Conservation (phyloP, 495 filamentous ascomycete genomes). For the Viridothelium virens region DNA sequence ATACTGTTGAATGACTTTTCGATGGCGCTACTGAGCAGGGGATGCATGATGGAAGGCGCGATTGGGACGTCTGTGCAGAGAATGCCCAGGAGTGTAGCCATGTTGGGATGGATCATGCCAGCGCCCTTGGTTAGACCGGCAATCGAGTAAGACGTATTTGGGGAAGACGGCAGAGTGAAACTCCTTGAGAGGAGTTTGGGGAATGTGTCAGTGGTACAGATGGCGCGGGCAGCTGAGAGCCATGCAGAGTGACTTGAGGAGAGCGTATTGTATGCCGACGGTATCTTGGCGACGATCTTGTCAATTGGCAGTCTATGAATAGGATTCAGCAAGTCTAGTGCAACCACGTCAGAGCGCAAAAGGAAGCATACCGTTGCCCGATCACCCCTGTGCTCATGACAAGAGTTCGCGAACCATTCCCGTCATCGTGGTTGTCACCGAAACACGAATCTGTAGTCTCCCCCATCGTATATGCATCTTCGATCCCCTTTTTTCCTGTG, state of each 20-base stretch:
- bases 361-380: conserved; percentile 62
- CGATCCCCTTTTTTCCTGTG: conserved; percentile 81
- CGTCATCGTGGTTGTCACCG: conserved; percentile 38
- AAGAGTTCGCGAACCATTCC: conserved; percentile 59
- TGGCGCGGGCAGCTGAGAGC: conserved; percentile 79
- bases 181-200: conserved; percentile 84
- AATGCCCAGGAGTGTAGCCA: conserved; percentile 92
- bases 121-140: conserved; percentile 97
- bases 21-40: conserved; percentile 63
- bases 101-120: conserved; percentile 99
- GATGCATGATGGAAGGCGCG: conserved; percentile 37
- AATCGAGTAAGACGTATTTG: conserved; percentile 66
- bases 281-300: conserved; percentile 79
- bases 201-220: conserved; percentile 99
- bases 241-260: conserved; percentile 74
- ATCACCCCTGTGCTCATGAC: conserved; percentile 99
- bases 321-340: neutral
- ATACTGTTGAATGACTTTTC: conserved; percentile 93
- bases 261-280: conserved; percentile 60
- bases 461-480: conserved; percentile 83
- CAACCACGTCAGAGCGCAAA: conserved; percentile 3
- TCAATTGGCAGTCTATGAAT: conserved; percentile 66
- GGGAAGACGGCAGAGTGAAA: conserved; percentile 79
- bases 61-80: conserved; percentile 90
- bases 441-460: conserved; percentile 63